Evolutionary conservation across 1,139 yeast genomes (phyloP), one percentile per base, ranked within the genome.

Genomic region (Diutina sp.): DNA sequence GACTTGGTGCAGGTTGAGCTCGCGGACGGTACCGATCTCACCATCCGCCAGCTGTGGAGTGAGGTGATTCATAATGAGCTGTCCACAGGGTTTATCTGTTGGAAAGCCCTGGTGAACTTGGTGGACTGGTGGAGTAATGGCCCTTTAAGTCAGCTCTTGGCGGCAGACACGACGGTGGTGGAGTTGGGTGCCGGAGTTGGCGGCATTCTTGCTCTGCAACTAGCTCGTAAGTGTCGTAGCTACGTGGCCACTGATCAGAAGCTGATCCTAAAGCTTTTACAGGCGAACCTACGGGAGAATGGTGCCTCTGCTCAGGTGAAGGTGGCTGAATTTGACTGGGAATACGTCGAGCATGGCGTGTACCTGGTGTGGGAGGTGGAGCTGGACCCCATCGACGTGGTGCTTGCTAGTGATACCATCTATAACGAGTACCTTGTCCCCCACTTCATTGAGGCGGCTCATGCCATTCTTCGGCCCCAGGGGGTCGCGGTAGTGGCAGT

Each of bases 161-260:
- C 63, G 46, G 61, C 64, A 1, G 57, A 55, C 1, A 45, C 65
- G 6, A 60, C 59, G 1, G 75, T 84, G 0, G 67, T 85, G 2
- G 93, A 86, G 62, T 65, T 86, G 6, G 95, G 95, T 0, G 67
- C 87, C 16, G 95, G 95, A 0, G 78, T 78, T 0, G 76, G 84
- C 0, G 90, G 86, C 0, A 66, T 85, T 1, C 66, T 82, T 32
- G 82, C 83, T 0, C 66, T 78, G 4, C 65, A 75, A 0, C 58
- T 85, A 14, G 81, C 79, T 0, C 72, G 73, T 0, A 52, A 57
- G 12, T 70, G 73, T 9, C 56, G 61, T 0, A 64, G 65, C 29
- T 84, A 74, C 61, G 66, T 84, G 1, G 85, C 87, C 1, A 80
- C 88, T 0, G 95, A 86, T 64, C 91, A 85, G 62, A 68, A 67